Evolutionary conservation across 768 basidiomycete genomes (phyloP), one percentile per base, ranked within the genome.

Genomic region (Pholiota microspora): DNA sequence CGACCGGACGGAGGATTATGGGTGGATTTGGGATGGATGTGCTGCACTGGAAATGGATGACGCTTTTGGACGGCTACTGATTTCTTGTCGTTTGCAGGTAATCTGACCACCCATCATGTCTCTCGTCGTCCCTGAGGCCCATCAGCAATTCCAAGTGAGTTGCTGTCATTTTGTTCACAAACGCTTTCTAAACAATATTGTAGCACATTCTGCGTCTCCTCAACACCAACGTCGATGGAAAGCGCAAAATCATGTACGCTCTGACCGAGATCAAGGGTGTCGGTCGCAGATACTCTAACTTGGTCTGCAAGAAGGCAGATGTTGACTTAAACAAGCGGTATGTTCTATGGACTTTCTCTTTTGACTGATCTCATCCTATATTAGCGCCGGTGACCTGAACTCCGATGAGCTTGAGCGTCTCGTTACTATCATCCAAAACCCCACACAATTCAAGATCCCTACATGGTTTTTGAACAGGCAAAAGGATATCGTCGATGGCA

Each of bases 191-290:
- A 50, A 9, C 4, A 3, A 18, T 21, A 47, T 29, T 65, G 35
- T 67, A 98, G 93, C 97, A 98, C 85, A 99, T 99, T 74, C 78
- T 99, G 57, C 97, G 97, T 89, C 86, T 99, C 42, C 81, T 97
- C 65, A 98, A 98, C 83, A 98, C 97, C 72, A 98, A 98, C 80
- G 97, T 99, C 63, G 96, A 98, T 75, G 97, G 97, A 64, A 95
- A 96, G 73, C 88, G 97, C 66, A 99, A 99, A 81, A 89, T 99
- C 74, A 98, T 94, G 91, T 98, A 94, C 73, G 96, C 97, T 67
- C 73, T 98, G 80, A 98, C 97, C 45, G 97, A 99, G 81, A 99
- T 99, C 83, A 98, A 98, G 83, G 97, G 97, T 85, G 97, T 99
- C 57, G 97, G 97, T 67, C 89, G 97, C 61, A 90, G 97, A 51